phyloP scores from a whole-genome alignment of 164 flowering plant species.

The Malania oleifera region DNA sequence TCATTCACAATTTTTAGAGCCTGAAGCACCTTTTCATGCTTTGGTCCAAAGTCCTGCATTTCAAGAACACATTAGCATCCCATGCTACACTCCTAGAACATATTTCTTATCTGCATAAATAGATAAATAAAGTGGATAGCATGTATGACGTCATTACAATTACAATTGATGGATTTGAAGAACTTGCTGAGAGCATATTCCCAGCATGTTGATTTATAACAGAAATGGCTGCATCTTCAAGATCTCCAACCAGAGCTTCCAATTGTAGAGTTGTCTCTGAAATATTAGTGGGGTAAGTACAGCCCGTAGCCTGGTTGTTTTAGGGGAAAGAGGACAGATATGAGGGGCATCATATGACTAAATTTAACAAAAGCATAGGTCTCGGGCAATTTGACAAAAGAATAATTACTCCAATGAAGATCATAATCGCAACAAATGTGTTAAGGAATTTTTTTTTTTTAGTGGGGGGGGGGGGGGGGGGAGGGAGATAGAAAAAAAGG shows the following conservation, averaged over 20 bases:
- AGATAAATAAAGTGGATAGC: not conserved
- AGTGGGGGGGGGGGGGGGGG: too few species aligned
- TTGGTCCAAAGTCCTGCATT: constrained; percentile 39
- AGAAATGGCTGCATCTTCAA: constrained; percentile 55
- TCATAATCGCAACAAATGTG: not conserved
- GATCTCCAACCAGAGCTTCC: constrained; percentile 70
- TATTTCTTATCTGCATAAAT: not conserved
- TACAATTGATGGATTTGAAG: constrained; percentile 17
- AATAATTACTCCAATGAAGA: not conserved
- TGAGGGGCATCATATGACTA: not conserved
- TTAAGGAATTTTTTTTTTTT: too few species aligned
- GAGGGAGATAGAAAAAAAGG: too few species aligned
- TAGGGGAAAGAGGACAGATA: not conserved
- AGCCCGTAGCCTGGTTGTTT: not conserved
- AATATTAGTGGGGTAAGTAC: constrained; percentile 8
- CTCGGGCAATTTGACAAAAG: not conserved
- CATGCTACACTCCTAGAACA: not conserved
- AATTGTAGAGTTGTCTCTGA: constrained; percentile 52
- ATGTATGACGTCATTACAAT: constrained; percentile 16
- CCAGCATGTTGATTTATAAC: constrained; percentile 25
- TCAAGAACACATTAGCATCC: constrained; percentile 5
- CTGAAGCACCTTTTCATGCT: constrained; percentile 34
- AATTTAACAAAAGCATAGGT: not conserved
- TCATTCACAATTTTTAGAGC: constrained; percentile 33
- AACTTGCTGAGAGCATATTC: constrained; percentile 22